Percentiles rank a stretch among this genome's conserved stretches.
Evolutionary conservation across 352 stramenopile species (phyloP).

Genomic region (Pythium inflatum): DNA sequence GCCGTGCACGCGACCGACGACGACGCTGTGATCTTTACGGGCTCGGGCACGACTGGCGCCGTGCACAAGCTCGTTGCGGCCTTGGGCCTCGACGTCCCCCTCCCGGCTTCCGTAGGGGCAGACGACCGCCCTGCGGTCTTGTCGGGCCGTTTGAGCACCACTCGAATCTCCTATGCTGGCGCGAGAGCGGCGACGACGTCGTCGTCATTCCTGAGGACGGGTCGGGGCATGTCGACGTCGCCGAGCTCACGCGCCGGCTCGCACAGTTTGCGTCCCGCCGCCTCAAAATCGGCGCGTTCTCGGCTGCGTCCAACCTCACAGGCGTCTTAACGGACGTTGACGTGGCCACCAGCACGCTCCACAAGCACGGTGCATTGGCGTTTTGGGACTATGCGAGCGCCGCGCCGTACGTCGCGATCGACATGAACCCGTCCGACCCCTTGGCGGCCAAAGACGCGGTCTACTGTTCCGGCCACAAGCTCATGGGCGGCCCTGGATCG

Average conservation of each 20-base stretch:
- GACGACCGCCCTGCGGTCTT: conserved; percentile 80
- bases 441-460: conserved; percentile 83
- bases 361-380: conserved; percentile 86
- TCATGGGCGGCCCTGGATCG: conserved; percentile 89
- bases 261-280: conserved; percentile 39
- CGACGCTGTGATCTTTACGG: conserved; percentile 94
- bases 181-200: conserved; percentile 82
- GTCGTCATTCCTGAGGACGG: conserved; percentile 52
- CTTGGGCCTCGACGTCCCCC: conserved; percentile 41
- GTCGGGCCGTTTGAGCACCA: conserved; percentile 95
- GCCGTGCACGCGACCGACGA: conserved; percentile 69
- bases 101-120: conserved; percentile 23
- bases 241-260: conserved; percentile 53
- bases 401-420: conserved; percentile 87
- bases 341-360: conserved; percentile 78
- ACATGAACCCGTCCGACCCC: conserved; percentile 98
- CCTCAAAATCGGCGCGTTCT: conserved; percentile 84
- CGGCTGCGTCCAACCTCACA: conserved; percentile 93
- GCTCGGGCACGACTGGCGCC: conserved; percentile 72
- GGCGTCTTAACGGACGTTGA: conserved; percentile 88
- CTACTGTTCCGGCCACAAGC: conserved; percentile 96
- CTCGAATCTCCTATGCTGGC: conserved; percentile 95
- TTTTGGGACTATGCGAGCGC: conserved; percentile 95
- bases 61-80: conserved; percentile 69
- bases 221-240: conserved; percentile 50